These are phyloP conservation scores for Sphagnum fallax DNA, from an alignment of 228 moss, liverwort and hornwort genomes.

Conservation along the genomic window DNA sequence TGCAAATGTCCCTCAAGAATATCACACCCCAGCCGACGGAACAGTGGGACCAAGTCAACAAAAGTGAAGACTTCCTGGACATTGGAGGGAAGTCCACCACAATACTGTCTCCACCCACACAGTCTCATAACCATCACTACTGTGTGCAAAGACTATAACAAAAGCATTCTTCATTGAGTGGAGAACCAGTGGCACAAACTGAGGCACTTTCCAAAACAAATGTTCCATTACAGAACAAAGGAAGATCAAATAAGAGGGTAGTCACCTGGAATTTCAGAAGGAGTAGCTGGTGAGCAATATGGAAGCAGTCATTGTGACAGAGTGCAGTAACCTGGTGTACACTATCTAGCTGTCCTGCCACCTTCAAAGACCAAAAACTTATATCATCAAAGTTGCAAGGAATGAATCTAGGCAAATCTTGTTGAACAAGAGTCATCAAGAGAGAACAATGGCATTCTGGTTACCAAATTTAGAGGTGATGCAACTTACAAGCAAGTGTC, in stretches of 20 bases:
- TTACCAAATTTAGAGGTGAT: too few relatives aligned
- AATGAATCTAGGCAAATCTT: not conserved
- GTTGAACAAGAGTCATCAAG: too few relatives aligned
- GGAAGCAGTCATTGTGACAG: slow-evolving; percentile 87
- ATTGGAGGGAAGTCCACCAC: slow-evolving; percentile 34
- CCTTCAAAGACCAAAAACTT: slow-evolving; percentile 22
- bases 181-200: too few relatives aligned
- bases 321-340: slow-evolving; percentile 64
- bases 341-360: slow-evolving; percentile 48
- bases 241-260: slow-evolving; percentile 7
- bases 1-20: slow-evolving; percentile 51
- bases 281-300: slow-evolving; percentile 68
- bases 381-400: not conserved
- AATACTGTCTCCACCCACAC: slow-evolving; percentile 21
- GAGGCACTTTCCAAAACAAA: too few relatives aligned
- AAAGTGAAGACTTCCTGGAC: slow-evolving; percentile 47
- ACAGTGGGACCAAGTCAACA: slow-evolving; percentile 44
- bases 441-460: too few relatives aligned
- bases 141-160: too few relatives aligned
- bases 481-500: too few relatives aligned
- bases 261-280: slow-evolving; percentile 73
- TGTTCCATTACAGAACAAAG: not conserved
- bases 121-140: not conserved
- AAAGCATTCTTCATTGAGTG: too few relatives aligned
- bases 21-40: slow-evolving; percentile 41